phyloP scores from a whole-genome alignment of 805 yeast genomes.

The Candida coquimbonensis region DNA sequence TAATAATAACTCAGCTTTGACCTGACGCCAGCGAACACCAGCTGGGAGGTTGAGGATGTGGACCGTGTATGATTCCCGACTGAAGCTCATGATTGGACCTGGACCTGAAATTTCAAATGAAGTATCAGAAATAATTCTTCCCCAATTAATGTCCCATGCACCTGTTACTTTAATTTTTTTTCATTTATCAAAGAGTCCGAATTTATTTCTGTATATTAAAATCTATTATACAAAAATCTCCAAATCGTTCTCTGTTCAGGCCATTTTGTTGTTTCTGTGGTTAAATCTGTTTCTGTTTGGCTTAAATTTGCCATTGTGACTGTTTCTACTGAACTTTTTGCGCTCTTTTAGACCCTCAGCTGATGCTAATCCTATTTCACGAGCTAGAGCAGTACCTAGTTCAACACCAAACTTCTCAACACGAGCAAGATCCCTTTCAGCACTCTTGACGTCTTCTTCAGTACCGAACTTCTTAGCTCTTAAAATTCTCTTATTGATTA shows the following conservation, averaged over 20 bases:
- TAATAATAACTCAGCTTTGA: slow-evolving; percentile 14
- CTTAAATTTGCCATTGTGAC: background rate
- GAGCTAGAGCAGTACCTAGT: slow-evolving; percentile 55
- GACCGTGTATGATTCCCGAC: slow-evolving; percentile 6
- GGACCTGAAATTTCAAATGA: no score
- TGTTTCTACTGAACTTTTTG: slow-evolving; percentile 1
- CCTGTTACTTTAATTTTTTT: background rate
- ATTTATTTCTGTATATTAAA: background rate
- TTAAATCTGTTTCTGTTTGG: background rate
- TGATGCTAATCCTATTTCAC: slow-evolving; percentile 34
- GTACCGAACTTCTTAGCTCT: slow-evolving; percentile 77
- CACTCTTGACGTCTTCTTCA: slow-evolving; percentile 42
- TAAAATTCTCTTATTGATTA: slow-evolving; percentile 56
- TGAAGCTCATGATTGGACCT: background rate
- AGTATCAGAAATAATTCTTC: no score
- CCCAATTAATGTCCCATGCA: no score
- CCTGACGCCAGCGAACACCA: slow-evolving; percentile 16
- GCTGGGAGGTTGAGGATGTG: slow-evolving; percentile 18
- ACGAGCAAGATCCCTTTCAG: slow-evolving; percentile 58
- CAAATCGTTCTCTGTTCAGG: background rate
- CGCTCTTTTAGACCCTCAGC: background rate
- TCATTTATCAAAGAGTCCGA: background rate
- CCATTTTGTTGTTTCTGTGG: background rate
- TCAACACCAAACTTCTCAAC: slow-evolving; percentile 83
- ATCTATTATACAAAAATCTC: background rate